A percentile compares a stretch with the other conserved stretches of the same genome.
phyloP scores from a whole-genome alignment of 2,329 filamentous ascomycete species.

The Penicillium sp. region DNA sequence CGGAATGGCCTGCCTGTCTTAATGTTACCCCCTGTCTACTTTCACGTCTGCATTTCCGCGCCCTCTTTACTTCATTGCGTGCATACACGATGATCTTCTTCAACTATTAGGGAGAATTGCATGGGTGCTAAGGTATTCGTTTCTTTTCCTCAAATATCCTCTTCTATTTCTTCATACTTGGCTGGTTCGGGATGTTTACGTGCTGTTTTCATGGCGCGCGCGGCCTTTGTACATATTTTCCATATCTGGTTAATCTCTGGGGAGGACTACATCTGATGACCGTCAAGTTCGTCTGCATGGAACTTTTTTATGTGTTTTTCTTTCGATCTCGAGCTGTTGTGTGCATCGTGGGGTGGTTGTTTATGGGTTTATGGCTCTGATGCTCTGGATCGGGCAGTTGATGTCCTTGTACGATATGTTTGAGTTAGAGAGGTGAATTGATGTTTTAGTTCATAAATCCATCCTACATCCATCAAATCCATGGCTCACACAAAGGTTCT shows the following conservation, averaged over 20 bases:
- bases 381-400: slow-evolving; percentile 9
- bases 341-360: slow-evolving; percentile 9
- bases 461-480: background rate
- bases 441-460: slow-evolving; percentile 13
- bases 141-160: background rate
- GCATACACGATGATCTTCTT: slow-evolving; percentile 7
- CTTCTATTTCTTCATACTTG: slow-evolving; percentile 1
- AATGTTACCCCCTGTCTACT: background rate
- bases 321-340: slow-evolving; percentile 7
- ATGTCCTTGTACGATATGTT: slow-evolving; percentile 26
- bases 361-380: slow-evolving; percentile 9
- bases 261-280: slow-evolving; percentile 15
- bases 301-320: slow-evolving; percentile 7
- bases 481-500: background rate
- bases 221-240: slow-evolving; percentile 27
- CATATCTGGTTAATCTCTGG: slow-evolving; percentile 17
- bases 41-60: slow-evolving; percentile 11
- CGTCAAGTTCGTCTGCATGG: slow-evolving; percentile 10
- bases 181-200: slow-evolving; percentile 12
- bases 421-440: slow-evolving; percentile 18
- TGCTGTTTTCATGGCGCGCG: slow-evolving; percentile 4
- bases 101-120: background rate
- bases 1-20: background rate
- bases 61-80: background rate
- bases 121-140: slow-evolving; percentile 5